phyloP scores from a whole-genome alignment of 73 alveolate species.

The Paraurostyla sp. region DNA sequence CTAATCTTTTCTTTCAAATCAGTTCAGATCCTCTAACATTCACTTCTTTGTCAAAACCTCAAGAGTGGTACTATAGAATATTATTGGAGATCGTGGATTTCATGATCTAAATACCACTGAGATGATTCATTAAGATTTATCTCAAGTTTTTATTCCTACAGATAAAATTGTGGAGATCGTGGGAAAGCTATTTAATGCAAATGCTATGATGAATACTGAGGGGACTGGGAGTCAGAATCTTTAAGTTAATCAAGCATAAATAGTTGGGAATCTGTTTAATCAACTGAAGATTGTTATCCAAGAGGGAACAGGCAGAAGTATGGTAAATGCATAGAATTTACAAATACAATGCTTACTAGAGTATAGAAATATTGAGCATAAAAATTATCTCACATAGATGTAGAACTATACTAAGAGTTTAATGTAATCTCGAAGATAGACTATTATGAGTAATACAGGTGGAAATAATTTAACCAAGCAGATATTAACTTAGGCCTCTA shows the following conservation, averaged over 20 bases:
- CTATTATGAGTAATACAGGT: background rate
- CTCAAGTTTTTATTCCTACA: constrained; percentile 2
- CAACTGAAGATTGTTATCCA: background rate
- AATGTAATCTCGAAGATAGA: background rate
- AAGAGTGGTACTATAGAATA: constrained; percentile 14
- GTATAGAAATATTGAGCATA: constrained; percentile 34
- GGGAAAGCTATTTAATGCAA: constrained; percentile 4
- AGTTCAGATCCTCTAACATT: constrained; percentile 14
- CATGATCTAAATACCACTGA: background rate
- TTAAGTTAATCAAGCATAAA: background rate
- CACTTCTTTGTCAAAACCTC: constrained; percentile 15
- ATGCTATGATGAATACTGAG: background rate
- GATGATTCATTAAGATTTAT: background rate
- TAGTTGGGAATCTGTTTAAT: constrained; percentile 21
- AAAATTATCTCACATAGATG: background rate
- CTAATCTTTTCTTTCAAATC: background rate
- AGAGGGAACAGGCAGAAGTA: constrained; percentile 23
- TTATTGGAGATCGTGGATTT: constrained; percentile 23
- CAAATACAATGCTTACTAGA: background rate
- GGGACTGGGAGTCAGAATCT: constrained; percentile 30
- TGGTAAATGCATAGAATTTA: constrained; percentile 7
- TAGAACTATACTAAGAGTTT: background rate
- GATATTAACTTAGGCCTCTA: background rate
- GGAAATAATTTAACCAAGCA: background rate
- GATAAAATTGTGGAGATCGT: constrained; percentile 37